A percentile compares a stretch with the other conserved stretches of the same genome.
Conservation (phyloP, 257 asterid genomes). For the Voacanga thouarsii region DNA sequence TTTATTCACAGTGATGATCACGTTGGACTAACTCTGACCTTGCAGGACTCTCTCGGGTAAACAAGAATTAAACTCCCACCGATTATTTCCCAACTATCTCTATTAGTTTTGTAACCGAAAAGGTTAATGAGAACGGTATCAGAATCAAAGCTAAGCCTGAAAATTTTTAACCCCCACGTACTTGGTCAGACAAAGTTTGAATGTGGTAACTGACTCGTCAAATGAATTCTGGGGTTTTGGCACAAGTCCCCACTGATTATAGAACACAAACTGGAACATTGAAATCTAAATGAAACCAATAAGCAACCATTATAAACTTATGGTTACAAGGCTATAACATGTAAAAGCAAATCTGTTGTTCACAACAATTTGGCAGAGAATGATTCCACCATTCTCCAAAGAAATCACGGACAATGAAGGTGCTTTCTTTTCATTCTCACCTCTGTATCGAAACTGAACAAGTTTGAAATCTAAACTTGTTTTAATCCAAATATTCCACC, state of each 20-base stretch:
- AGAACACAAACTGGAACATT: not conserved
- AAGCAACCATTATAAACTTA: not conserved
- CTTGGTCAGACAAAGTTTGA: not conserved
- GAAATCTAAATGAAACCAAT: not conserved
- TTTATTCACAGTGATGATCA: not conserved
- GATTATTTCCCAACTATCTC: not conserved
- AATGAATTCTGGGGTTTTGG: not conserved
- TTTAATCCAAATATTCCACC: not conserved
- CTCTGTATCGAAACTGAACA: not conserved
- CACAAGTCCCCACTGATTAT: not conserved
- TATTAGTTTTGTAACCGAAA: not conserved
- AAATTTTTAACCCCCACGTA: not conserved
- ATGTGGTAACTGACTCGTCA: not conserved
- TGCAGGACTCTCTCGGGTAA: not conserved
- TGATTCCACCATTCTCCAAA: not conserved
- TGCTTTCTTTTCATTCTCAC: not conserved
- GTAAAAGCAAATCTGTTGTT: not conserved
- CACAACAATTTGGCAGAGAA: not conserved
- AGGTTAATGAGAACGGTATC: not conserved
- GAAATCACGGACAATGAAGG: not conserved
- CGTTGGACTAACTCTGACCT: too few species aligned
- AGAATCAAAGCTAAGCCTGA: not conserved
- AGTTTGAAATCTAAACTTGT: not conserved
- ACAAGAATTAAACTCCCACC: not conserved
- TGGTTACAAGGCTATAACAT: not conserved